Percentiles rank a stretch among this genome's conserved stretches.
Evolutionary conservation across 768 basidiomycete genomes (phyloP).

Genomic region (Hebeloma cylindrosporum): DNA sequence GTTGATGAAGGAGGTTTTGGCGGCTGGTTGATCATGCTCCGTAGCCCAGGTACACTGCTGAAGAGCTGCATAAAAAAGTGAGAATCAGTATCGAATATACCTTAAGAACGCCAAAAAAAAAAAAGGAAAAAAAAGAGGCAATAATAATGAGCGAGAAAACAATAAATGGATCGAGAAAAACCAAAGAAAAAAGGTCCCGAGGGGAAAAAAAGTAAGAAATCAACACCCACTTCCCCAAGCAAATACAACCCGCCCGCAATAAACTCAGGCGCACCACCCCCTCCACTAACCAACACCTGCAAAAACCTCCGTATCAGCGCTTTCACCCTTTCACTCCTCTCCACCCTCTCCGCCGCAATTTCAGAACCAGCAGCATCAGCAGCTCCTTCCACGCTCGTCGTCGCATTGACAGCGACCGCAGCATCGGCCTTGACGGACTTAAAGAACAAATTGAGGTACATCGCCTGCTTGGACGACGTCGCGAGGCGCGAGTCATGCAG

Average conservation of each 20-base stretch:
- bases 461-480: conserved; percentile 87
- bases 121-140: too few species aligned
- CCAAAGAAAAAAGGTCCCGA: not conserved
- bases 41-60: conserved; percentile 41
- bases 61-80: conserved; percentile 34
- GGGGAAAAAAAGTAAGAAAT: too few species aligned
- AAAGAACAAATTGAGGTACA: conserved; percentile 95
- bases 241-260: conserved; percentile 86
- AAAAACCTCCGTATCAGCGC: conserved; percentile 83
- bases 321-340: conserved; percentile 60
- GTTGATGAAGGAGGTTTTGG: too few species aligned
- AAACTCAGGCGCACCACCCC: conserved; percentile 79
- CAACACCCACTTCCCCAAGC: conserved; percentile 82
- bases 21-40: conserved; percentile 36
- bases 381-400: too few species aligned
- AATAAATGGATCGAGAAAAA: not conserved
- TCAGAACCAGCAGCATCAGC: too few species aligned
- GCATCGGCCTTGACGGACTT: conserved; percentile 75
- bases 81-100: too few species aligned
- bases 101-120: too few species aligned
- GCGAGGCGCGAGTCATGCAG: conserved; percentile 80
- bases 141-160: not conserved
- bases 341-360: too few species aligned
- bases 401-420: too few species aligned
- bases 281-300: conserved; percentile 72